Percentiles rank a stretch among this genome's conserved stretches.
Evolutionary conservation across 192 early-diverging fungal genomes (phyloP).

Genomic region (Kappamyces sp.): DNA sequence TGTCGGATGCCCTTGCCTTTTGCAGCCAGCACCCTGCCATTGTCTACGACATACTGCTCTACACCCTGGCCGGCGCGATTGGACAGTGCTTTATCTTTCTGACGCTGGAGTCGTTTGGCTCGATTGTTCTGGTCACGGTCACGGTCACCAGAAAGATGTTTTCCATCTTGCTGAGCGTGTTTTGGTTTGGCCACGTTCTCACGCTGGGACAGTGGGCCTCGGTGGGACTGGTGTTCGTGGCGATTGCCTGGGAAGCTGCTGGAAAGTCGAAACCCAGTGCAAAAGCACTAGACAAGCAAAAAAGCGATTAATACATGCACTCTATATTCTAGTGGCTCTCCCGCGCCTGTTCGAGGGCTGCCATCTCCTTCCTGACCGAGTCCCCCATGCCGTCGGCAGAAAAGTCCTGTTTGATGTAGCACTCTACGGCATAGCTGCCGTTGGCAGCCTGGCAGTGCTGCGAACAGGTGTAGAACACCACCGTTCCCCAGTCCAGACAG

Average conservation of each 20-base stretch:
- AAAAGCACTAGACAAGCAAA: not conserved
- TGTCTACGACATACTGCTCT: constrained; percentile 76
- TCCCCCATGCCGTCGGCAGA: constrained; percentile 70
- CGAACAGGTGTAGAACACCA: constrained; percentile 82
- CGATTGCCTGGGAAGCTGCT: constrained; percentile 32
- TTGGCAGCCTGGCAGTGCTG: constrained; percentile 61
- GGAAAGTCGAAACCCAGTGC: constrained; percentile 3
- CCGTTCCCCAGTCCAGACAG: constrained; percentile 87
- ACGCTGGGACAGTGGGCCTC: constrained; percentile 77
- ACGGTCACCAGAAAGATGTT: constrained; percentile 96
- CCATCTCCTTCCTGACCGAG: constrained; percentile 19
- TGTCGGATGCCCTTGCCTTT: constrained; percentile 68
- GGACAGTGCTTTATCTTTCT: constrained; percentile 99
- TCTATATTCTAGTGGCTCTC: constrained; percentile 1
- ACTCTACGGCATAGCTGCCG: constrained; percentile 29
- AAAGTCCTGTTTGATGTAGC: constrained; percentile 75
- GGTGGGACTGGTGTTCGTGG: constrained; percentile 80
- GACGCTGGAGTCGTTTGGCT: constrained; percentile 84
- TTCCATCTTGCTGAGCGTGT: constrained; percentile 85
- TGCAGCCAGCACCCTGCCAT: constrained; percentile 72
- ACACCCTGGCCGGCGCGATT: constrained; percentile 83
- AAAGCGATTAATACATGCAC: constrained; percentile 5
- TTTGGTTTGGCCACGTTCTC: constrained; percentile 79
- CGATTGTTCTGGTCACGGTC: constrained; percentile 82
- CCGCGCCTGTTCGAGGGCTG: not conserved